phyloP scores from a whole-genome alignment of 164 flowering plant species.

The Tetrastigma voinierianum region DNA sequence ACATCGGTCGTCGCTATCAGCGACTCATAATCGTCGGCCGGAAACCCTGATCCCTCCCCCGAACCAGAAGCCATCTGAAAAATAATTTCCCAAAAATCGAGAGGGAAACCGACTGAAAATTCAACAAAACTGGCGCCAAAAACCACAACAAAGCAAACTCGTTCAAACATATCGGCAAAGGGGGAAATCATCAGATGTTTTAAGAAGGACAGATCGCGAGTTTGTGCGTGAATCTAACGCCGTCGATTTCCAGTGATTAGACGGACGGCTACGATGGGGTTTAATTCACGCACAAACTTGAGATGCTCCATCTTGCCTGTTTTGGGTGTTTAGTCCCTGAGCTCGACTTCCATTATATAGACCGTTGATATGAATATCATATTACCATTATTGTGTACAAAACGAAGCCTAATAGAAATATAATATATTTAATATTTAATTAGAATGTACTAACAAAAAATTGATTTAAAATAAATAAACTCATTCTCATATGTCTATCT shows the following conservation, averaged over 20 bases:
- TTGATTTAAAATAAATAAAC: too few species aligned
- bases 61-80: constrained; percentile 39
- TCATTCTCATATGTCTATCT: too few species aligned
- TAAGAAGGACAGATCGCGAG: constrained; percentile 15
- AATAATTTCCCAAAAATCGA: neutral
- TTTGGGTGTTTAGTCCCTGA: too few species aligned
- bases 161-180: too few species aligned
- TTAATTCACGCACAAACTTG: constrained; percentile 19
- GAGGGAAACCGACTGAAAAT: neutral
- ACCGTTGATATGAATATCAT: too few species aligned
- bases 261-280: constrained; percentile 17
- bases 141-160: too few species aligned
- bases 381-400: too few species aligned
- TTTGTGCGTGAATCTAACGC: constrained; percentile 23
- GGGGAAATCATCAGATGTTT: neutral
- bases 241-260: neutral
- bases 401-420: too few species aligned
- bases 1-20: constrained; percentile 62
- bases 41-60: constrained; percentile 22
- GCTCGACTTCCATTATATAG: too few species aligned
- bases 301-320: constrained; percentile 4
- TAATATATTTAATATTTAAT: too few species aligned
- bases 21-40: constrained; percentile 53
- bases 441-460: too few species aligned
- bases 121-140: constrained; percentile 7